These are phyloP conservation scores for Aspergillus amoenus DNA, from an alignment of 2,329 filamentous ascomycete genomes.

Conservation along the genomic window DNA sequence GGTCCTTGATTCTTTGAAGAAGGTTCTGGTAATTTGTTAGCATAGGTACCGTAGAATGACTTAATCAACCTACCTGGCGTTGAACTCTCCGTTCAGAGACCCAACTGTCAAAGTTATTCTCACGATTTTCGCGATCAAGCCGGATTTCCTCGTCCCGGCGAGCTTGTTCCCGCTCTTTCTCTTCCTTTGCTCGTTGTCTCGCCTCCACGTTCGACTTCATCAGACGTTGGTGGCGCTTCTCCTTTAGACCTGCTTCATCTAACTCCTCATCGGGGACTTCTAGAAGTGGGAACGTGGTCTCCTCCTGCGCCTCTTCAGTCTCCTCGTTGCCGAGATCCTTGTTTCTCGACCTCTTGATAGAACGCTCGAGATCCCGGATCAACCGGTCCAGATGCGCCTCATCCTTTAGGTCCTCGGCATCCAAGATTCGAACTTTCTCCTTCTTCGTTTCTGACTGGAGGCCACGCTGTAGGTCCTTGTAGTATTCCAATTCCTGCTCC, in stretches of 20 bases:
- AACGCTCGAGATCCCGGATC: conserved; percentile 86
- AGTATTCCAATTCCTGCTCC: conserved; percentile 93
- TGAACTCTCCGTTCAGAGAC: conserved; percentile 76
- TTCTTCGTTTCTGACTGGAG: conserved; percentile 82
- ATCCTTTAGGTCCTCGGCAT: conserved; percentile 88
- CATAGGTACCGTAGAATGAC: not conserved
- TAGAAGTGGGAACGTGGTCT: conserved; percentile 81
- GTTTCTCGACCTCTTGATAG: conserved; percentile 83
- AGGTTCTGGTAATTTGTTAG: conserved; percentile 54
- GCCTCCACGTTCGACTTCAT: conserved; percentile 96
- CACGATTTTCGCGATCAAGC: conserved; percentile 76
- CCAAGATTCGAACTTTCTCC: conserved; percentile 79
- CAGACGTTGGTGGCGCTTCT: conserved; percentile 87
- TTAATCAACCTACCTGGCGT: conserved; percentile 49
- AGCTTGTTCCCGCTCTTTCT: conserved; percentile 91
- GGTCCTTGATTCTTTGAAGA: conserved; percentile 83
- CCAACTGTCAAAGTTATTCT: conserved; percentile 84
- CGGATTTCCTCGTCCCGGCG: conserved; percentile 79
- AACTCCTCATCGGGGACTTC: conserved; percentile 89
- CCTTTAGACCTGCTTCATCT: conserved; percentile 85
- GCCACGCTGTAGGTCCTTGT: conserved; percentile 74
- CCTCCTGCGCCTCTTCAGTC: conserved; percentile 70
- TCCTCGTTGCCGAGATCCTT: conserved; percentile 91
- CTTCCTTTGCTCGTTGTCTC: conserved; percentile 86
- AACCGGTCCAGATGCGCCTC: conserved; percentile 80